Evolutionary conservation across 148 eudicot species (phyloP), one percentile per base, ranked within the genome.

Genomic region (Beta vulgaris): DNA sequence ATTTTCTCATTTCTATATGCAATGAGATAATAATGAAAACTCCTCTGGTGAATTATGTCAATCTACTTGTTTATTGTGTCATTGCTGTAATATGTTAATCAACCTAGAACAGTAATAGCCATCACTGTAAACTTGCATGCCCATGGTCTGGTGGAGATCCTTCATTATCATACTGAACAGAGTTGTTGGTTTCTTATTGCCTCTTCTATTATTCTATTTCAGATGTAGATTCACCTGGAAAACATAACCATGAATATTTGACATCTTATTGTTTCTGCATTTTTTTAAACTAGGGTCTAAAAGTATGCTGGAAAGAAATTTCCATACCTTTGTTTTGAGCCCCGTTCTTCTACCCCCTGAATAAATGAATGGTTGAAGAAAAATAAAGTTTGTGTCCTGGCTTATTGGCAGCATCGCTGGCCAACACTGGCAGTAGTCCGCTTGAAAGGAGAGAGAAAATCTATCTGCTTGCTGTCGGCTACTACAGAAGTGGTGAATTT

Each of bases 391-490:
- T 40, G 28, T 53, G 21, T 53, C 43, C 39, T 46, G 54, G 71
- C 21, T 61, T 13, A 51, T 66, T 78, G 71, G 77, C 97, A 93
- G 98, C 90, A 54, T 88, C 98, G 53, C 81, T 93, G 26, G 85
- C 89, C 66, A 88, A 88, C 71, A 76, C 85, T 40, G 80, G 77
- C 61, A 84, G 78, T 61, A 81, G 88, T 68, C 93, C 96, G 37
- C 72, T 89, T 82, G 86, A 89, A 71, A 81, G 73, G 80, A 87
- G 96, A 68, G 98, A 93, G 83, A 89, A 89, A 71, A 80, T 86
- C 18, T 91, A 93, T 83, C 84, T 93, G 51, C 92, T 93, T 14
- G 98, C 92, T 70, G 92, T 93, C 72, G 98, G 93, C 28, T 89
- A 88, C 68, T 93, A 88, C 83, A 84, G 97, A 73, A 91, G 96